Conservation (phyloP, 2,329 filamentous ascomycete species). For the Aspergillus terreus region DNA sequence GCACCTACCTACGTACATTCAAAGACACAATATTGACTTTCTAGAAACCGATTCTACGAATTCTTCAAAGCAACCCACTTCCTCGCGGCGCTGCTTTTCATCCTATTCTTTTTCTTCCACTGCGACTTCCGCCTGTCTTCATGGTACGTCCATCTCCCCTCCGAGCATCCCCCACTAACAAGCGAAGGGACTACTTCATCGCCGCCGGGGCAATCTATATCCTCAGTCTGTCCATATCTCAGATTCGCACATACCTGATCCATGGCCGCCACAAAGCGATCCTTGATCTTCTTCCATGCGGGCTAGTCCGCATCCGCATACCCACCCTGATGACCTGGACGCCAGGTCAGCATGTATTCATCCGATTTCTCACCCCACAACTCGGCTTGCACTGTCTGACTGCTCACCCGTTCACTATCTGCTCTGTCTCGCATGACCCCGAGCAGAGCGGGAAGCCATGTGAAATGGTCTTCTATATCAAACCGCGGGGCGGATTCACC, state of each 20-base stretch:
- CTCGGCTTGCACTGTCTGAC: slow-evolving; percentile 44
- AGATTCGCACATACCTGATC: slow-evolving; percentile 47
- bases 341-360: slow-evolving; percentile 54
- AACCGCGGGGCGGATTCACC: slow-evolving; percentile 50
- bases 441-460: slow-evolving; percentile 15
- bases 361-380: slow-evolving; percentile 43
- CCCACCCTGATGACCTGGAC: slow-evolving; percentile 46
- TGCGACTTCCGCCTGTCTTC: slow-evolving; percentile 55
- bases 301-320: slow-evolving; percentile 43
- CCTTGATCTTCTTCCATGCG: slow-evolving; percentile 39
- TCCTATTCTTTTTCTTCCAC: slow-evolving; percentile 60
- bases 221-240: slow-evolving; percentile 44
- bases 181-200: slow-evolving; percentile 57
- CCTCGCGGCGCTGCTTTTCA: slow-evolving; percentile 50
- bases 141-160: slow-evolving; percentile 35
- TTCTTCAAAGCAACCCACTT: slow-evolving; percentile 60
- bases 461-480: slow-evolving; percentile 54
- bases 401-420: slow-evolving; percentile 55
- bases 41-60: slow-evolving; percentile 54
- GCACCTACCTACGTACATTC: too few relatives aligned
- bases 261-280: slow-evolving; percentile 48
- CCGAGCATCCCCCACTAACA: background rate
- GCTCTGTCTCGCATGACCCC: slow-evolving; percentile 41
- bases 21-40: background rate
- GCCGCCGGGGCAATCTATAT: slow-evolving; percentile 53